Base-by-base conservation (phyloP, 2,329 filamentous ascomycete genomes). In the Stemphylium vesicarium region DNA sequence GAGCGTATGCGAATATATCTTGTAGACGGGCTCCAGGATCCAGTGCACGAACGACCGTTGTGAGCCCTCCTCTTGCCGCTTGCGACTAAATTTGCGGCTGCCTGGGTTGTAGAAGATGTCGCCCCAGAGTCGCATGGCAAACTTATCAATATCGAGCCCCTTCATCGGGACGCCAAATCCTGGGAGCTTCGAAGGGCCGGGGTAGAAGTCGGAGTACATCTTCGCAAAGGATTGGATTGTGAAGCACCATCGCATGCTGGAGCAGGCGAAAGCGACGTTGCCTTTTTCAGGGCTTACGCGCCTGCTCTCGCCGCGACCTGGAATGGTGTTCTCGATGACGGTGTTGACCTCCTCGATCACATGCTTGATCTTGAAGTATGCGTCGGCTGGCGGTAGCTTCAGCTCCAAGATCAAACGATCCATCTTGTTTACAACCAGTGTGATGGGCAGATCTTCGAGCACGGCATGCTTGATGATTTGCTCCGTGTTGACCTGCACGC, bases 301-400 rank as follows among this genome's bases (percentile, higher is more conserved):
- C 76, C 86, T 87, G 57, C 84, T 86, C 69, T 91, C 91, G 24
- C 93, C 92, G 65, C 86, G 85, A 2, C 91, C 89, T 4, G 95
- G 94, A 24, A 92, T 82, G 3, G 90, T 89, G 72, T 90, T 92
- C 72, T 96, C 91, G 68, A 99, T 98, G 64, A 95, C 81, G 1
- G 92, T 96, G 78, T 99, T 99, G 76, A 99, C 93, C 77, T 98
- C 92, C 76, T 99, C 95, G 48, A 99, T 87, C n/a, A 97, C 92
- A 75, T 98, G 93, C 79, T 97, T 98, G 50, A 99, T 82, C 82
- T 99, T 99, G 83, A 97, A 98, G 79, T 99, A 99, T 11, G 95
- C 95, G 73, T 99, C 95, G 62, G 88, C 91, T 2, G 95, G 95
- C 2, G 95, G 95, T 12, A 99, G 83, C 75, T 96, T 96, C 45